Conservation (phyloP, 2,329 filamentous ascomycete genomes). For the Apiospora saccharicola region DNA sequence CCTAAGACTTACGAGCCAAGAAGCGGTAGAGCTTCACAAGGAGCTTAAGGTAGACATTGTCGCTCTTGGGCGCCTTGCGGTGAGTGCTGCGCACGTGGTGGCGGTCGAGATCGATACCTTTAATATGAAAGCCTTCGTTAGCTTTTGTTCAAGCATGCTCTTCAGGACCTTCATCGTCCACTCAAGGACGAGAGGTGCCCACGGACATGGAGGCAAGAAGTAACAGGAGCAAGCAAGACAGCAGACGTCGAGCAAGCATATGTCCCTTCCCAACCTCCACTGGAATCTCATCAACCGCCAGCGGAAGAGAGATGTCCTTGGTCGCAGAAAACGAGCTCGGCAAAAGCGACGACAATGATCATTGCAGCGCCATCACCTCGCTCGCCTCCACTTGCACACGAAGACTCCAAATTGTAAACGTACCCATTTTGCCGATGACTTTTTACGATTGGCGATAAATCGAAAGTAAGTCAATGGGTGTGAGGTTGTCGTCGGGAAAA, state of each 20-base stretch:
- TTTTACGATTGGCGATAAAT: constrained; percentile 40
- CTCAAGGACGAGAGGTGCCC: constrained; percentile 33
- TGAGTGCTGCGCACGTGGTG: constrained; percentile 77
- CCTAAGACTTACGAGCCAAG: constrained; percentile 77
- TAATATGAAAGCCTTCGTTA: constrained; percentile 62
- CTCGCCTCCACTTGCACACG: constrained; percentile 45
- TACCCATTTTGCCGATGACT: constrained; percentile 68
- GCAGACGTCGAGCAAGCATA: background rate
- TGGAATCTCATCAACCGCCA: constrained; percentile 13
- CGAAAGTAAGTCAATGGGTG: constrained; percentile 48
- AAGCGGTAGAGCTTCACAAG: constrained; percentile 99
- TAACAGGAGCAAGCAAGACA: constrained; percentile 1
- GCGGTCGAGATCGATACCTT: constrained; percentile 76
- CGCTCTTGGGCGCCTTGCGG: constrained; percentile 95
- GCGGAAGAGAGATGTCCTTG: constrained; percentile 24
- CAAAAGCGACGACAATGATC: constrained; percentile 9
- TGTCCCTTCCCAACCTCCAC: constrained; percentile 7
- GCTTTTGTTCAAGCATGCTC: constrained; percentile 73
- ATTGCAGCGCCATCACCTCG: constrained; percentile 26
- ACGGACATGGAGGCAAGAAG: constrained; percentile 13
- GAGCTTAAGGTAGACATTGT: constrained; percentile 97
- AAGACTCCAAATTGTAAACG: constrained; percentile 56
- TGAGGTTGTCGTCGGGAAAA: constrained; percentile 31
- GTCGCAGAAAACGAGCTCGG: constrained; percentile 25
- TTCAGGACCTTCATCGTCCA: constrained; percentile 40